Evolutionary conservation across 2,329 filamentous ascomycete species (phyloP).

Genomic region (Pseudogymnoascus pannorum): DNA sequence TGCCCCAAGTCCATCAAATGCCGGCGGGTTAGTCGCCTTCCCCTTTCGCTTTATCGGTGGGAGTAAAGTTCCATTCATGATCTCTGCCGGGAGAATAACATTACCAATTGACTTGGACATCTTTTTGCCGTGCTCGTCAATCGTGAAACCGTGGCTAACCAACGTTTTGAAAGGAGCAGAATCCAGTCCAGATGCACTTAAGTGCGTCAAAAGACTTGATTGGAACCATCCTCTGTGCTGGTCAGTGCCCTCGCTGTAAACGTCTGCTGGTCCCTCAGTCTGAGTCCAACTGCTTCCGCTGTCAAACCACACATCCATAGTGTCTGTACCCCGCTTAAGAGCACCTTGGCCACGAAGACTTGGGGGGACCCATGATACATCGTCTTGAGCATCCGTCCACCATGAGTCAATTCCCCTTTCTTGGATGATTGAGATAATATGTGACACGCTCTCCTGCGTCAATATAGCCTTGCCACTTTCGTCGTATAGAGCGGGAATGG

Average conservation of each 20-base stretch:
- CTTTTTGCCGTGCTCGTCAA: slow-evolving; percentile 86
- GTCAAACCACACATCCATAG: slow-evolving; percentile 99
- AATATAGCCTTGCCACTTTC: slow-evolving; percentile 68
- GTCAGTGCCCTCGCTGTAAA: slow-evolving; percentile 91
- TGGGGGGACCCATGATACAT: slow-evolving; percentile 68
- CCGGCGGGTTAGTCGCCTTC: slow-evolving; percentile 34
- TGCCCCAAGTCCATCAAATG: slow-evolving; percentile 67
- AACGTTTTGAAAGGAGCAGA: slow-evolving; percentile 74
- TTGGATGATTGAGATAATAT: slow-evolving; percentile 74
- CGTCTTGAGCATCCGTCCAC: slow-evolving; percentile 78
- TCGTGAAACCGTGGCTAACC: slow-evolving; percentile 92
- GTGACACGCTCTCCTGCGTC: slow-evolving; percentile 68
- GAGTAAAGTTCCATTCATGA: slow-evolving; percentile 76
- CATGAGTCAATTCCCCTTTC: slow-evolving; percentile 81
- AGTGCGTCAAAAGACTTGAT: slow-evolving; percentile 81
- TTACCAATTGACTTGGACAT: slow-evolving; percentile 99
- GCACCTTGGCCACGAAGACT: slow-evolving; percentile 46
- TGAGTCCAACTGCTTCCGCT: slow-evolving; percentile 89
- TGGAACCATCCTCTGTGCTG: slow-evolving; percentile 99
- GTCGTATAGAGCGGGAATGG: slow-evolving; percentile 84
- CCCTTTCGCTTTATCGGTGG: slow-evolving; percentile 58
- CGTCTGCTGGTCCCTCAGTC: slow-evolving; percentile 56
- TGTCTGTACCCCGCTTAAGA: slow-evolving; percentile 76
- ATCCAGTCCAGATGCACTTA: slow-evolving; percentile 36
- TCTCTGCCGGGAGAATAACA: slow-evolving; percentile 68